Conservation (phyloP, 495 filamentous ascomycete genomes). For the Barbatosphaeria neglecta region DNA sequence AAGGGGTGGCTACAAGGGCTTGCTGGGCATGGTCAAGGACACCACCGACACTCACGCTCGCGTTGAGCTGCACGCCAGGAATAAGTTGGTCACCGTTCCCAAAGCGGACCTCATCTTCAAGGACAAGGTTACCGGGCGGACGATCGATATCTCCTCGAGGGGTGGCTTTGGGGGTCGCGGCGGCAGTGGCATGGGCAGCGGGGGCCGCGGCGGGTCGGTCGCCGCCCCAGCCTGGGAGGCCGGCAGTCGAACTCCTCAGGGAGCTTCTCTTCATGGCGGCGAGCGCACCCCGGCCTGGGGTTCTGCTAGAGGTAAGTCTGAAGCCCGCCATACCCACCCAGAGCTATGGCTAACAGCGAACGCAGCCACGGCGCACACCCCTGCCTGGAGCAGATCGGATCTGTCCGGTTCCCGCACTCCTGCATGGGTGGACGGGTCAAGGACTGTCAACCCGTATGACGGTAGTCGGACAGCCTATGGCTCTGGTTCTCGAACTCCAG, state of each 20-base stretch:
- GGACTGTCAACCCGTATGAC: conserved; percentile 70
- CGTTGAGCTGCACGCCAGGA: conserved; percentile 86
- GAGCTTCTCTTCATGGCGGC: conserved; percentile 23
- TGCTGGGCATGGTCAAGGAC: conserved; percentile 91
- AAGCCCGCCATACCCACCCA: neutral
- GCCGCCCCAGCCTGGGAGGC: conserved; percentile 23
- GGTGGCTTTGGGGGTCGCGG: conserved; percentile 38
- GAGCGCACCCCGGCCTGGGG: conserved; percentile 65
- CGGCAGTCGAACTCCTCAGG: conserved; percentile 61
- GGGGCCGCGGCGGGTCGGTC: conserved; percentile 28
- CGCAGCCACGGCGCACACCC: conserved; percentile 48
- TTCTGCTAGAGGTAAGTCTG: conserved; percentile 42
- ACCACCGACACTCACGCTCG: conserved; percentile 72
- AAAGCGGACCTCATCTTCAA: conserved; percentile 70
- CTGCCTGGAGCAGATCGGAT: conserved; percentile 51
- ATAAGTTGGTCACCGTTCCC: conserved; percentile 69
- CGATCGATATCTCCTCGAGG: conserved; percentile 55
- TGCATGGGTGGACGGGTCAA: conserved; percentile 65
- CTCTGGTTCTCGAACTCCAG: conserved; percentile 35
- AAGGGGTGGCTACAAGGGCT: conserved; percentile 78
- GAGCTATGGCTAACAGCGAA: conserved; percentile 11
- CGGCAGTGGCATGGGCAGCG: conserved; percentile 37
- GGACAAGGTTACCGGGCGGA: conserved; percentile 68
- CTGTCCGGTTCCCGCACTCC: conserved; percentile 54
- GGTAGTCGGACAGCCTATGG: conserved; percentile 66